Evolutionary conservation across 129 eudicot genomes (phyloP).

Genomic region (Artemisia argyi): DNA sequence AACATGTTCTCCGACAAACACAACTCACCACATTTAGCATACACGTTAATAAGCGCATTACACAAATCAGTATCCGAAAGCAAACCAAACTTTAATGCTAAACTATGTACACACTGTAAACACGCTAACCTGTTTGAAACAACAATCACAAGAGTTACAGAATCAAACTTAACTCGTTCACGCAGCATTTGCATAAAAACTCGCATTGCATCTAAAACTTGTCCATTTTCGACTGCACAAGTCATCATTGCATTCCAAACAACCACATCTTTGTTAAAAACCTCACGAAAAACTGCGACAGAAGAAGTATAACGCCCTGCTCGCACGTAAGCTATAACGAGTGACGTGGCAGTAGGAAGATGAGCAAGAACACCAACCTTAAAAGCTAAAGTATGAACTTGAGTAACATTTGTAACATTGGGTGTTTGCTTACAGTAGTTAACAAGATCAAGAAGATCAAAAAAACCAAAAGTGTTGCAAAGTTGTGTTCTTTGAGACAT

Average conservation of each 20-base stretch:
- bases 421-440: constrained; percentile 31
- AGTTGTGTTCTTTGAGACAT: constrained; percentile 40
- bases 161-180: constrained; percentile 51
- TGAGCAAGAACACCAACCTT: constrained; percentile 55
- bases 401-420: constrained; percentile 19
- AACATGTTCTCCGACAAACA: constrained; percentile 49
- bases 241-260: constrained; percentile 76
- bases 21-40: constrained; percentile 56
- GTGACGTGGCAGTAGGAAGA: constrained; percentile 46
- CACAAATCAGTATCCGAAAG: constrained; percentile 35
- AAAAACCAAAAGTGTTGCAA: constrained; percentile 14
- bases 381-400: constrained; percentile 49
- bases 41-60: constrained; percentile 52
- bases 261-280: constrained; percentile 50
- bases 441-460: constrained; percentile 47
- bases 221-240: constrained; percentile 32
- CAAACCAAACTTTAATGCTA: constrained; percentile 50
- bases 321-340: constrained; percentile 49
- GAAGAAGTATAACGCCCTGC: constrained; percentile 41
- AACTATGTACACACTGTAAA: constrained; percentile 44
- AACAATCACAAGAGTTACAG: constrained; percentile 50
- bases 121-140: constrained; percentile 34
- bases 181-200: constrained; percentile 42
- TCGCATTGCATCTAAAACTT: constrained; percentile 23
- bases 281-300: constrained; percentile 40